Evolutionary conservation across 75 land plant genomes (phyloP), one percentile per base, ranked within the genome.

Genomic region (Cupressus sempervirens): DNA sequence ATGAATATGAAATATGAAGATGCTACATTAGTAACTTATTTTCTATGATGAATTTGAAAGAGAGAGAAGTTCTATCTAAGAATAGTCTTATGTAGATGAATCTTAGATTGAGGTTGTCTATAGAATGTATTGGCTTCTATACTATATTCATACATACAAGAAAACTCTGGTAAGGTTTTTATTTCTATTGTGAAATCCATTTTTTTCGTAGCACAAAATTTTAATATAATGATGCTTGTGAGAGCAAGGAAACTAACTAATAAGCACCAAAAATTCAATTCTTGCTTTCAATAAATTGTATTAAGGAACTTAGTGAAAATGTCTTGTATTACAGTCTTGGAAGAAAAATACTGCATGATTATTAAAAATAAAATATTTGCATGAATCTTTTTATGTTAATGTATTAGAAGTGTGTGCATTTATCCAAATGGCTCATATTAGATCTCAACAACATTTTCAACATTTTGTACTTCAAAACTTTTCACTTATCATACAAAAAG

Each of bases 101-200:
- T 90, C 94, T 12, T 93, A 94, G 86, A 92, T 86, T 32, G 99
- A 94, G 87, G 95, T 94, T 56, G 99, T 95, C 35, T 97, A 95
- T 52, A 83, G 91, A 79, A 95, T 94, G 92, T 97, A 94, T 83
- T 97, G 99, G 99, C 90, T 97, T 10, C 92, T 93, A 79, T 87
- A 93, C 85, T 97, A 97, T 88, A 88, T 93, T 70, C 94, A 96
- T 84, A 88, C 93, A 46, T 97, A 94, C 84, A 95, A 93, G 91
- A 97, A 97, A 86, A 89, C 93, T 26, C 87, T 86, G 89, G 99
- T 97, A 88, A 82, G 56, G 26, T 16, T 84, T 79, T 46, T 54
- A 20, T 41, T 15, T 30, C 35, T 10, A 15, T 32, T 32, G 13
- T 12, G 35, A 32, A 32, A 72, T 72, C 36, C 5, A 26, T 62